Conservation (phyloP, 805 yeast genomes). For the Monosporozyma unispora region DNA sequence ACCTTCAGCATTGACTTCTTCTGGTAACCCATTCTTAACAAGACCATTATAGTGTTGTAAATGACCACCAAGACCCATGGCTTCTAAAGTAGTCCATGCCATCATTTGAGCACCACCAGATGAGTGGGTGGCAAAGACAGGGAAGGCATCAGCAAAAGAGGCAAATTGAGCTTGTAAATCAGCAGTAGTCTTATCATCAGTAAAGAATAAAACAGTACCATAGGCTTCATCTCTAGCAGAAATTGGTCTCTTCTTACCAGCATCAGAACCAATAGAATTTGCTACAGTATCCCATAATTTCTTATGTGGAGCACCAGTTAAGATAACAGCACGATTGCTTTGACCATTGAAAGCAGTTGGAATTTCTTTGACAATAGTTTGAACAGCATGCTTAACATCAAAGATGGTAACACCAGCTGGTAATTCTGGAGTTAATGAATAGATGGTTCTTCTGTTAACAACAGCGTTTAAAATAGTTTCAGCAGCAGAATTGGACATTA, state of each 20-base stretch:
- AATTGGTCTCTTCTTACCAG: constrained; percentile 35
- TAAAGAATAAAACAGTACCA: constrained; percentile 43
- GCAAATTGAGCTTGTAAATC: constrained; percentile 36
- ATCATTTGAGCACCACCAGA: constrained; percentile 43
- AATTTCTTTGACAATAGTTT: constrained; percentile 36
- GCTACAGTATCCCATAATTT: constrained; percentile 38
- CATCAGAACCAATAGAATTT: constrained; percentile 31
- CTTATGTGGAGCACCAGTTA: constrained; percentile 39
- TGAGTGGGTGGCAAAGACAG: constrained; percentile 38
- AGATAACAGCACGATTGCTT: constrained; percentile 38
- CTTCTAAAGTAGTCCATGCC: constrained; percentile 40
- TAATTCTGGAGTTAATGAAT: constrained; percentile 36
- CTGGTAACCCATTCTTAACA: constrained; percentile 32
- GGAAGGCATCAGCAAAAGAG: constrained; percentile 36
- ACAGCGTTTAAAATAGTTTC: constrained; percentile 27
- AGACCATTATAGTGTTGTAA: constrained; percentile 45
- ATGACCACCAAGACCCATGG: constrained; percentile 40
- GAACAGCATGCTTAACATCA: constrained; percentile 35
- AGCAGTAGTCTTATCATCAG: constrained; percentile 34
- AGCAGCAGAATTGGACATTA: constrained; percentile 10
- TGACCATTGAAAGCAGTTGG: constrained; percentile 47
- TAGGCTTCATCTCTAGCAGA: constrained; percentile 38
- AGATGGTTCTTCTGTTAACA: constrained; percentile 31
- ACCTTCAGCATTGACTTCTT: constrained; percentile 32
- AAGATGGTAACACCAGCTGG: constrained; percentile 34